A percentile compares a stretch with the other conserved stretches of the same genome.
Conservation (phyloP, 768 basidiomycete genomes). For the Mycena latifolia region DNA sequence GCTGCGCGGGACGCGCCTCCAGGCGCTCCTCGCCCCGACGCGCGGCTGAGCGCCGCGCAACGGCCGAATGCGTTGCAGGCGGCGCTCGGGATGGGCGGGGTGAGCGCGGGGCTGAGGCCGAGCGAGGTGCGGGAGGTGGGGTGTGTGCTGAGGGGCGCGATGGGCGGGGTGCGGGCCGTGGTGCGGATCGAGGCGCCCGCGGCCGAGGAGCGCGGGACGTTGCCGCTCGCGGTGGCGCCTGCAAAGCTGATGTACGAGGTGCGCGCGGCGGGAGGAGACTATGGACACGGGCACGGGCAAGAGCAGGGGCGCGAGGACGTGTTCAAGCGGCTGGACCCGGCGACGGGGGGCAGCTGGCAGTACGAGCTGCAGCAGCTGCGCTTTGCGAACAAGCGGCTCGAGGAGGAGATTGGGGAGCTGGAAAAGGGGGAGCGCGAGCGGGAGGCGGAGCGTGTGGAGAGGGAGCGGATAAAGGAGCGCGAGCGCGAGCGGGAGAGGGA, state of each 20-base stretch:
- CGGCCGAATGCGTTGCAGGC: conserved; percentile 9
- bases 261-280: conserved; percentile 17
- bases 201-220: neutral
- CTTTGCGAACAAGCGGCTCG: conserved; percentile 74
- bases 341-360: conserved; percentile 88
- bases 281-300: no score
- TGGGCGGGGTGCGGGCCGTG: conserved; percentile 15
- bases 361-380: conserved; percentile 90
- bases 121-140: no score
- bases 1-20: conserved; percentile 32
- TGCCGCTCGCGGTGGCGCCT: conserved; percentile 28
- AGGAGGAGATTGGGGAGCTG: conserved; percentile 62
- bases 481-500: conserved; percentile 8
- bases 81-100: neutral
- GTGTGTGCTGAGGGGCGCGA: neutral
- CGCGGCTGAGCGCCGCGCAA: conserved; percentile 16
- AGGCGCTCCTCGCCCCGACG: conserved; percentile 23
- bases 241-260: conserved; percentile 32
- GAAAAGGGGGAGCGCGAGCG: conserved; percentile 40
- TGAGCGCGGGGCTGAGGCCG: neutral
- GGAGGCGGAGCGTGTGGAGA: conserved; percentile 2
- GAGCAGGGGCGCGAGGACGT: conserved; percentile 50
- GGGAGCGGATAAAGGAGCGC: conserved; percentile 7
- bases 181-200: conserved; percentile 16
- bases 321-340: conserved; percentile 79